phyloP scores from a whole-genome alignment of 495 filamentous ascomycete genomes.

The Lepraria neglecta region DNA sequence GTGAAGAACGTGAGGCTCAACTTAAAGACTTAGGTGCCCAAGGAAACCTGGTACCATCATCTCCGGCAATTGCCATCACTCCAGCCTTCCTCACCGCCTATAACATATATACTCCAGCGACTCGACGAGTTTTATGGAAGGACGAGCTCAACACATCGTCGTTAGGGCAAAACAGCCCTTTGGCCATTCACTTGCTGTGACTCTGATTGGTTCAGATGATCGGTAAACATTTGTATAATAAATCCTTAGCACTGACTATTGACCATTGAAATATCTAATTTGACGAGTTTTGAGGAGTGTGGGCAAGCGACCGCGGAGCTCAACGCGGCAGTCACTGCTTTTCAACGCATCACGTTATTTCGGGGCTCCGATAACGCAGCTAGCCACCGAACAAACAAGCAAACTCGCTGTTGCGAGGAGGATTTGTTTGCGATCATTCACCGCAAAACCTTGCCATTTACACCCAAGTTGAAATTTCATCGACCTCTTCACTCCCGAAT shows the following conservation, averaged over 20 bases:
- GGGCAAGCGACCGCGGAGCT: too few species aligned
- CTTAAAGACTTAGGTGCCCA: too few species aligned
- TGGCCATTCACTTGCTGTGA: background rate
- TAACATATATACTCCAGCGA: background rate
- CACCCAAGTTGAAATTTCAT: too few species aligned
- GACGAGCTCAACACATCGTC: background rate
- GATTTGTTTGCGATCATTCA: too few species aligned
- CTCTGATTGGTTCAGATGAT: background rate
- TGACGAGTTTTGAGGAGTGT: too few species aligned
- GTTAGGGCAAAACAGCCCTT: background rate
- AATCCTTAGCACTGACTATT: too few species aligned
- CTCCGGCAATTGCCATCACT: background rate
- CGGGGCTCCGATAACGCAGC: background rate
- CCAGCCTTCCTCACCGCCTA: background rate
- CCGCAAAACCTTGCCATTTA: too few species aligned
- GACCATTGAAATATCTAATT: background rate
- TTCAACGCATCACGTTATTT: background rate
- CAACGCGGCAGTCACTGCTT: too few species aligned
- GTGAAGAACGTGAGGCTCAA: too few species aligned
- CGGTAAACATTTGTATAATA: background rate
- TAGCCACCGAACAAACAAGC: background rate
- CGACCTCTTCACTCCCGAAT: too few species aligned
- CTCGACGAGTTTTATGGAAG: background rate
- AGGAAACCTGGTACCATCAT: background rate
- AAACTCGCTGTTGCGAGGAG: background rate